Conservation (phyloP, 164 flowering plant genomes). For the Berberis vulgaris region DNA sequence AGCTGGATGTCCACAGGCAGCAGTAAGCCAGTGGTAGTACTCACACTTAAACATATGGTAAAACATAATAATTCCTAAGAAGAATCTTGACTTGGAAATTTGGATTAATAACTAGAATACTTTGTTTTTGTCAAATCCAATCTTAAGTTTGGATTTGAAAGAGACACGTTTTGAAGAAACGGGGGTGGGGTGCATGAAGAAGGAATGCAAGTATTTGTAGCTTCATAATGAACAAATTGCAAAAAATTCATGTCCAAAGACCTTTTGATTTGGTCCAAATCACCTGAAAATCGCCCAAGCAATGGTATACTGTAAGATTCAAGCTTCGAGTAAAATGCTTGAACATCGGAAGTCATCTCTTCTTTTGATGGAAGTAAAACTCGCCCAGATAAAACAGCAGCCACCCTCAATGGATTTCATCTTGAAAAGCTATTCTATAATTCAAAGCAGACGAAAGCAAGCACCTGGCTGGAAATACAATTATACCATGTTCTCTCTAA, state of each 20-base stretch:
- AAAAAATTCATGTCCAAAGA: no score
- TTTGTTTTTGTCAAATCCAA: no score
- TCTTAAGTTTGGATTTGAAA: no score
- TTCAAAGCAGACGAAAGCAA: constrained; percentile 64
- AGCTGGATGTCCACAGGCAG: constrained; percentile 33
- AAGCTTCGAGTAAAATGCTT: constrained; percentile 40
- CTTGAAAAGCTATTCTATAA: constrained; percentile 38
- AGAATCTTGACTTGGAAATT: no score
- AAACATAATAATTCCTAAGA: neutral
- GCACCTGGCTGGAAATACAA: constrained; percentile 29
- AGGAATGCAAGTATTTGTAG: no score
- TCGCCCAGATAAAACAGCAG: constrained; percentile 59
- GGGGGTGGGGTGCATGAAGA: no score
- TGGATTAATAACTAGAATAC: no score
- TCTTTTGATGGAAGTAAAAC: constrained; percentile 46
- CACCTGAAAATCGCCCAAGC: constrained; percentile 43
- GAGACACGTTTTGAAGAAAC: no score
- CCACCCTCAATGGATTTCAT: constrained; percentile 41
- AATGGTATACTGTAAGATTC: constrained; percentile 52
- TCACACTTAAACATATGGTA: constrained; percentile 46
- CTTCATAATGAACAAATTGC: no score
- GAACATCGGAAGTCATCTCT: constrained; percentile 56
- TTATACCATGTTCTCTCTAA: neutral
- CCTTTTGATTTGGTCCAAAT: neutral
- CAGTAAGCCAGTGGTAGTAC: constrained; percentile 65